These are phyloP conservation scores for Acrocalymma vagum DNA, from an alignment of 2,329 filamentous ascomycete species.

Conservation along the genomic window DNA sequence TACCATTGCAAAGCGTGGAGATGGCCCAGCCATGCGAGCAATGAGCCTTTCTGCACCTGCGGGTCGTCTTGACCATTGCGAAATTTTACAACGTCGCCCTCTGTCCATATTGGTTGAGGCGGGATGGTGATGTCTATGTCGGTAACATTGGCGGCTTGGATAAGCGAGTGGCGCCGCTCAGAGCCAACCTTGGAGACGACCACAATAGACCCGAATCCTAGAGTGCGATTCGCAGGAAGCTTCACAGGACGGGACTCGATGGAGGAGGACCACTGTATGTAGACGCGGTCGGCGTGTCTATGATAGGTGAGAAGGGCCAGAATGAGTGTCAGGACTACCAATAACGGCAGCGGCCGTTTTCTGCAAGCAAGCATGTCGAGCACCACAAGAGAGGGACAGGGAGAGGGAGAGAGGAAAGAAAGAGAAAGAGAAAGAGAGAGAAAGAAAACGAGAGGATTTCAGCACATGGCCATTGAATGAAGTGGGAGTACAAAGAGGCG, in stretches of 20 bases:
- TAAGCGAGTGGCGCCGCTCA: slow-evolving; percentile 47
- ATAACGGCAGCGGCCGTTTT: slow-evolving; percentile 40
- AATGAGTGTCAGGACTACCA: slow-evolving; percentile 33
- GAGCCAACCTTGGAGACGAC: slow-evolving; percentile 52
- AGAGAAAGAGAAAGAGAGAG: slow-evolving; percentile 20
- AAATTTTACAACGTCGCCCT: slow-evolving; percentile 49
- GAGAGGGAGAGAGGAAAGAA: slow-evolving; percentile 15
- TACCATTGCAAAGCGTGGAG: slow-evolving; percentile 52
- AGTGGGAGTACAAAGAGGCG: slow-evolving; percentile 8
- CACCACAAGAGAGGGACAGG: slow-evolving; percentile 1
- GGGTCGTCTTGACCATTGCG: slow-evolving; percentile 44
- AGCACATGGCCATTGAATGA: slow-evolving; percentile 26
- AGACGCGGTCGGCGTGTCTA: slow-evolving; percentile 35
- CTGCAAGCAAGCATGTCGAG: slow-evolving; percentile 41
- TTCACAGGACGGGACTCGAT: slow-evolving; percentile 31
- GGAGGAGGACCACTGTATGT: slow-evolving; percentile 37
- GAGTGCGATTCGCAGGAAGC: slow-evolving; percentile 42
- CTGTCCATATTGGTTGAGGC: slow-evolving; percentile 51
- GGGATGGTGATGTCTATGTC: slow-evolving; percentile 54
- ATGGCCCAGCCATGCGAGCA: slow-evolving; percentile 56
- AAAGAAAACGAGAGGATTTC: slow-evolving; percentile 14
- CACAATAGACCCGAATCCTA: slow-evolving; percentile 52
- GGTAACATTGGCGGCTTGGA: slow-evolving; percentile 53
- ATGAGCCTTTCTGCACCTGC: slow-evolving; percentile 49
- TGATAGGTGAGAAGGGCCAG: slow-evolving; percentile 39